Evolutionary conservation across 805 yeast genomes (phyloP), one percentile per base, ranked within the genome.

Genomic region (Candida hispaniensis): DNA sequence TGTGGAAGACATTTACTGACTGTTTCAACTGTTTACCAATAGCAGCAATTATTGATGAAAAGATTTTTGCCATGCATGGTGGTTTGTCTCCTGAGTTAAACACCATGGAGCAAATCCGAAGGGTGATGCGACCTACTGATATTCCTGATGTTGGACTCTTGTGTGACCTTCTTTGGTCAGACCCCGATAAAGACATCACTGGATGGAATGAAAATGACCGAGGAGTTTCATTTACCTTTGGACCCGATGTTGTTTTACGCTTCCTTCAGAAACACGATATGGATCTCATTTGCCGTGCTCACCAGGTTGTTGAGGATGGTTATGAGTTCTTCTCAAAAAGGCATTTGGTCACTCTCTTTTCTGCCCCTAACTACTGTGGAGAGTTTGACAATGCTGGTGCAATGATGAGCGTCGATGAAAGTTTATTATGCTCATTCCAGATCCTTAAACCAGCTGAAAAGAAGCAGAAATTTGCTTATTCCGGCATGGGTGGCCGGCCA

Each of bases 151-250:
- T 85, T 42, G 98, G 98, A 16, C 71, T 88, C 51, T 70, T 88
- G 51, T 88, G 96, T 67, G 98, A 88, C 61, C 69, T 88, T 59
- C 71, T 88, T 52, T 88, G 98, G 98, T 81, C 95, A 2, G 98
- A 88, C 59, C 98, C 98, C 15, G 97, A 88, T 61, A 88, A 91
- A 62, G 96, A 86, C 61, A 86, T 88, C 49, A 83, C 91, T 19
- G 98, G 97, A 12, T 88, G 98, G 98, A 79, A 93, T 50, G 98
- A 91, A 64, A 88, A 91, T 59, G 98, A 91, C 64, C 80, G 98
- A 63, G 97, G 97, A 56, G 97, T 88, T 43, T 85, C 96, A 15
- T 88, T 86, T 61, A 88, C 97, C n/a, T 88, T 91, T 63, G 97
- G 97, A n/a, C 97, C 97, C 7, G 98, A 88, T 59, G 97, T 88